Base-by-base conservation (phyloP, 495 filamentous ascomycete genomes). In the Xanthoparmelia taractica region DNA sequence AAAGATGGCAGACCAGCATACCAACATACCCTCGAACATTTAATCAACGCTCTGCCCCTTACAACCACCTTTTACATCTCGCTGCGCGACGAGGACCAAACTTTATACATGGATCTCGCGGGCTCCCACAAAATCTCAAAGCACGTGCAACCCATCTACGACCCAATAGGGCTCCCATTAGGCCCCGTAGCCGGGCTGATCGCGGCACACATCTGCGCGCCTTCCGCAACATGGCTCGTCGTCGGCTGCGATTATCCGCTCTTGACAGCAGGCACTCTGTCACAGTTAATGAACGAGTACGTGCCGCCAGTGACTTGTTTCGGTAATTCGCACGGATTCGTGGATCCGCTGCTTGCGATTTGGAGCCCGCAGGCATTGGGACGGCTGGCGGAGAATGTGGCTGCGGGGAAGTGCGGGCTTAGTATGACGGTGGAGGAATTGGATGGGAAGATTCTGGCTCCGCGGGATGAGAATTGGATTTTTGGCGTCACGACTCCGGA, bases 231-330 rank as follows among this genome's bases (percentile, higher is more conserved):
- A 1, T 74, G 69, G 70, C 63, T 74, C 8, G 58, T 71, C 31
- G 59, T 70, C 20, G 65, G 61, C 18, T 72, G 68, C 47, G 69
- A 70, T 29, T 71, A 70, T 61, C 69, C 69, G 17, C 60, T 71
- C 31, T 45, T 71, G 8, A 65, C 67, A 25, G 63, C 31, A 13
- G 8, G 13, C 12, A 27, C 55, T 3, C 20, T 57, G 0, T n/a
- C 25, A n/a, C 55, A 40, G 7, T 23, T 57, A 13, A 4, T 36
- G 1, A 6, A 25, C 4, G 55, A 38, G 34, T 57, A 57, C 34
- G 34, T 36, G 1, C 55, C 55, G 13, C 55, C 37, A 13, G 55
- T 57, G 34, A 38, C 55, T 27, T 57, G 55, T n/a, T 40, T 57
- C 7, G 34, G 55, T 23, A 57, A 57, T 10, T 1, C 5, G 18